Conservation (phyloP, 768 basidiomycete species). For the Xerocomellus intermedius region DNA sequence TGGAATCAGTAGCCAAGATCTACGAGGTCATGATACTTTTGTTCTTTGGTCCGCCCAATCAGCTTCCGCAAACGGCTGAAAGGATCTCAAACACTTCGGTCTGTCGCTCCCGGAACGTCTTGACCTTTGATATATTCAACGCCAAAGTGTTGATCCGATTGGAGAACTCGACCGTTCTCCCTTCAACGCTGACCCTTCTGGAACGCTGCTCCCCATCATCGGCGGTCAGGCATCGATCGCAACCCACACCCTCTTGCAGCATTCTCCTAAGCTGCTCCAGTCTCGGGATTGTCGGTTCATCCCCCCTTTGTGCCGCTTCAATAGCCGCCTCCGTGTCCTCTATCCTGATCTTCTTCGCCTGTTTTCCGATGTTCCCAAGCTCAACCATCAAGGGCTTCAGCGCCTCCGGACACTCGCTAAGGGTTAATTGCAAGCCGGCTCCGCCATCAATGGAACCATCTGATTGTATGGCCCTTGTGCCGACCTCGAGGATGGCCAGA, state of each 20-base stretch:
- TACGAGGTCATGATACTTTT: neutral
- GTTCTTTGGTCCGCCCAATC: neutral
- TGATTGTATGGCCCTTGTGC: slow-evolving; percentile 45
- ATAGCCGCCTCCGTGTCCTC: slow-evolving; percentile 58
- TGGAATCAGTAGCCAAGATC: neutral
- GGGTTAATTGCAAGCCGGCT: slow-evolving; percentile 53
- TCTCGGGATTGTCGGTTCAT: slow-evolving; percentile 39
- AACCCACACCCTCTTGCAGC: slow-evolving; percentile 59
- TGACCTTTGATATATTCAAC: slow-evolving; percentile 65
- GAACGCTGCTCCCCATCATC: slow-evolving; percentile 25
- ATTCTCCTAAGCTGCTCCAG: slow-evolving; percentile 60
- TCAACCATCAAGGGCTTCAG: slow-evolving; percentile 72
- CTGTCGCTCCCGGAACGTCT: slow-evolving; percentile 72
- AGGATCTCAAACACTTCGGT: slow-evolving; percentile 64
- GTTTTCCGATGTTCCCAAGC: slow-evolving; percentile 52
- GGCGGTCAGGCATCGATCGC: slow-evolving; percentile 14
- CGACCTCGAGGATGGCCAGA: slow-evolving; percentile 68
- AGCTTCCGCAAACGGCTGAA: slow-evolving; percentile 23
- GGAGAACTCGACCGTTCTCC: slow-evolving; percentile 65
- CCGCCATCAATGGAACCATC: slow-evolving; percentile 50
- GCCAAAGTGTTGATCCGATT: slow-evolving; percentile 77
- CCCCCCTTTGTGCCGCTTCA: slow-evolving; percentile 31
- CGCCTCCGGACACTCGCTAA: slow-evolving; percentile 58
- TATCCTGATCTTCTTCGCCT: slow-evolving; percentile 47
- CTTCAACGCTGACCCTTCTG: slow-evolving; percentile 53